Evolutionary conservation across 129 eudicot species (phyloP).

Genomic region (Saposhnikovia divaricata): DNA sequence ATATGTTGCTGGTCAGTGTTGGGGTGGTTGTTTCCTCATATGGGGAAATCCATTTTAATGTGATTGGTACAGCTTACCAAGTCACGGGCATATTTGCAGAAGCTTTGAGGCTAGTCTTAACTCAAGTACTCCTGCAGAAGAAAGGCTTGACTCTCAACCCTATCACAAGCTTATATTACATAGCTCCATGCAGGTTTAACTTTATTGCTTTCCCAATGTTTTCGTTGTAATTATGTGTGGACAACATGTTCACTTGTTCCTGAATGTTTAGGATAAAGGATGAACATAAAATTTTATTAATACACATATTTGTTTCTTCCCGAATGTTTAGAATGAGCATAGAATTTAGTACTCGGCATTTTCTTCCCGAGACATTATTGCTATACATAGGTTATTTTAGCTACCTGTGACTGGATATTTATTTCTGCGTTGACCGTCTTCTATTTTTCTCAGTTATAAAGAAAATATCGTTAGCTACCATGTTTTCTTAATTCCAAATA

Average conservation of each 20-base stretch:
- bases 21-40: constrained; percentile 95
- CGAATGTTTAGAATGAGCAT: background rate
- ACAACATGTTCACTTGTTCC: background rate
- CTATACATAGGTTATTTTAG: background rate
- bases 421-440: no score
- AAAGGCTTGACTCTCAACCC: constrained; percentile 92
- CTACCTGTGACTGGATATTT: background rate
- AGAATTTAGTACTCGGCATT: background rate
- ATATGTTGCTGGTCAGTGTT: constrained; percentile 90
- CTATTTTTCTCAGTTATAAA: background rate
- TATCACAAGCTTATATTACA: constrained; percentile 90
- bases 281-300: background rate
- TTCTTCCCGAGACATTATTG: background rate
- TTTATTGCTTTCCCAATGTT: constrained; percentile 1
- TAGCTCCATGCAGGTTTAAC: constrained; percentile 97
- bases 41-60: constrained; percentile 92
- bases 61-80: constrained; percentile 89
- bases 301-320: background rate
- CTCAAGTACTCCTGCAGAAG: constrained; percentile 96
- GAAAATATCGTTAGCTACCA: background rate
- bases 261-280: constrained; percentile 1
- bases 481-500: background rate
- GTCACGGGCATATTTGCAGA: constrained; percentile 97
- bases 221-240: background rate
- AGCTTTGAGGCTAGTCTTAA: constrained; percentile 84